Conservation (phyloP, 2,329 filamentous ascomycete genomes). For the Scopulariopsis brevicaulis region DNA sequence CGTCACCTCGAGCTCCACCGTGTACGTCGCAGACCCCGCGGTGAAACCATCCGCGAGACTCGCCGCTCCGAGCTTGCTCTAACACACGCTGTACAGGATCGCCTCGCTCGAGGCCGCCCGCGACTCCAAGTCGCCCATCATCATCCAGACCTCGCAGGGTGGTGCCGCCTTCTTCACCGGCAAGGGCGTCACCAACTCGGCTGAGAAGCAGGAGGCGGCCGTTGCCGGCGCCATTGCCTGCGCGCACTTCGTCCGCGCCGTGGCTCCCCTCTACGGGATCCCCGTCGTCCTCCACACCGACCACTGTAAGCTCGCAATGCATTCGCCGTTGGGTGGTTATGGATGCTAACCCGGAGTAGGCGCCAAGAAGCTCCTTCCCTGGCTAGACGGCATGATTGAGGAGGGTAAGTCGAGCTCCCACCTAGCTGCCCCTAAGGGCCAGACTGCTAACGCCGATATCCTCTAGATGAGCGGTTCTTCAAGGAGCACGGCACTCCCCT, state of each 20-base stretch:
- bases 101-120: constrained; percentile 88
- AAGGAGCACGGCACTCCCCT: constrained; percentile 86
- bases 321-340: background rate
- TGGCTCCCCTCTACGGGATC: constrained; percentile 47
- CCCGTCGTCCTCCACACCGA: constrained; percentile 94
- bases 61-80: background rate
- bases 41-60: background rate
- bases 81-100: constrained; percentile 27
- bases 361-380: constrained; percentile 98
- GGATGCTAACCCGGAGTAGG: background rate
- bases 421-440: background rate
- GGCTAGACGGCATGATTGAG: constrained; percentile 92
- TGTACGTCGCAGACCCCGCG: constrained; percentile 11
- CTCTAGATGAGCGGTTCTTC: constrained; percentile 80
- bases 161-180: constrained; percentile 88
- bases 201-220: constrained; percentile 64
- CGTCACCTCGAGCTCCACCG: constrained; percentile 77
- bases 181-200: constrained; percentile 70
- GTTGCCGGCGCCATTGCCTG: constrained; percentile 80
- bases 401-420: constrained; percentile 24
- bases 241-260: constrained; percentile 83
- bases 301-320: constrained; percentile 51
- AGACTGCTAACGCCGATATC: background rate
- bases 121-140: constrained; percentile 81
- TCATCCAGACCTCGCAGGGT: constrained; percentile 89